Evolutionary conservation across 306 rosid genomes (phyloP), one percentile per base, ranked within the genome.

Genomic region (Morella rubra): DNA sequence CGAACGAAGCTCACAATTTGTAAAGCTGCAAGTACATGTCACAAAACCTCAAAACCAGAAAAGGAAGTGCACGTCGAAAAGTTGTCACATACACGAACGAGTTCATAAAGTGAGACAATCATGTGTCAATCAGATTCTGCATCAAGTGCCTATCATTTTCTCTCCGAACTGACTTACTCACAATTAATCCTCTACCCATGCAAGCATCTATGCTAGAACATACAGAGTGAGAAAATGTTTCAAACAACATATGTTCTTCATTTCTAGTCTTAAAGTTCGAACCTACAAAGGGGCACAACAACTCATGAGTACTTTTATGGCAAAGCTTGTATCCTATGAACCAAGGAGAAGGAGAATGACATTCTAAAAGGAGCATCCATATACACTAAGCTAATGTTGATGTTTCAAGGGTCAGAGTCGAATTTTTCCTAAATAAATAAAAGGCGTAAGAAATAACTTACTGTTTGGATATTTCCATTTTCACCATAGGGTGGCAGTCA

Each of bases 391-490:
- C 40, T 55, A 18, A 40, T 44, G 75, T 7, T 60, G 64, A 5
- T 24, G 51, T 16, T 44, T 56, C 7, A 20, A 13, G 12, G 24
- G 37, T 14, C 2, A 5, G 7, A 14, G 8, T n/a, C 0, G 24
- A 6, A 61, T 52, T 56, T 74, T 73, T 44, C 55, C 7, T 7
- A 66, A 69, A 44, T 37, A 81, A 68, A 77, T 20, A 49, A 54
- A 62, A 70, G 80, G 54, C 74, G 71, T 70, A 49, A 51, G 75
- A 58, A 69, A 76, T 45, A 27, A 71, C 90, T 90, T 77, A 93
- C 97, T 69, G 96, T 77, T 82, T 86, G 88, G 87, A 86, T 74
- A 93, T 87, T 90, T 93, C 97, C 75, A 75, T 93, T 82, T 89
- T 90, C 80, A 86, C 81, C 81, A 51, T 24, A 10, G 90, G 91